Evolutionary conservation across 306 rosid genomes (phyloP), one percentile per base, ranked within the genome.

Genomic region (Pachyrhizus erosus): DNA sequence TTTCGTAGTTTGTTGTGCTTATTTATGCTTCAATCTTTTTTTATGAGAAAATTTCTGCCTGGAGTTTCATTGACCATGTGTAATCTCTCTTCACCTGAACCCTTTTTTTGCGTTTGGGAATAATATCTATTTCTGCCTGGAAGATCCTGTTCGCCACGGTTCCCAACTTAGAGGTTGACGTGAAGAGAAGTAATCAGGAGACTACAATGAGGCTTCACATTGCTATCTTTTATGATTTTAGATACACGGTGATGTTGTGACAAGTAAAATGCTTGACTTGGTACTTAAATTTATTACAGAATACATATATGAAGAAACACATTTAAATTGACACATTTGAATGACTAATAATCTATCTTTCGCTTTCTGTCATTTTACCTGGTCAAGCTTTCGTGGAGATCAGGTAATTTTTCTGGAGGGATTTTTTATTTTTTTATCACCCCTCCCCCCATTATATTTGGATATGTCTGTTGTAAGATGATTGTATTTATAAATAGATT

Each of bases 141-240:
- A 80, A 76, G 75, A 84, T 79, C 67, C 77, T 78, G 70, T 86
- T 77, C 37, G 67, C 75, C 70, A 70, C 71, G 74, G 87, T 85
- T 90, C 88, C 90, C 91, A 64, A 83, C 69, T 81, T 71, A 85
- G 65, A 82, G 92, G 87, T 88, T 81, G 73, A 80, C 43, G 79
- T 77, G 91, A 82, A 88, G 86, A 83, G 86, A 79, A 76, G 87
- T 70, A 89, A 76, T 87, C 85, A 75, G 85, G 86, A 86, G 94
- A 86, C 87, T 84, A 81, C 89, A 88, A 86, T 87, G 90, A 91
- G 90, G 92, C 88, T 84, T 88, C 87, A 78, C 89, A 87, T 75
- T 90, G 89, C 90, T 82, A 73, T 83, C 75, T 82, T 80, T 57
- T 88, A 49, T 85, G 86, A 64, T 70, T 79, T 85, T 61, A 79